Evolutionary conservation across 2,329 filamentous ascomycete species (phyloP), one percentile per base, ranked within the genome.

Genomic region (Exophiala bonariae): DNA sequence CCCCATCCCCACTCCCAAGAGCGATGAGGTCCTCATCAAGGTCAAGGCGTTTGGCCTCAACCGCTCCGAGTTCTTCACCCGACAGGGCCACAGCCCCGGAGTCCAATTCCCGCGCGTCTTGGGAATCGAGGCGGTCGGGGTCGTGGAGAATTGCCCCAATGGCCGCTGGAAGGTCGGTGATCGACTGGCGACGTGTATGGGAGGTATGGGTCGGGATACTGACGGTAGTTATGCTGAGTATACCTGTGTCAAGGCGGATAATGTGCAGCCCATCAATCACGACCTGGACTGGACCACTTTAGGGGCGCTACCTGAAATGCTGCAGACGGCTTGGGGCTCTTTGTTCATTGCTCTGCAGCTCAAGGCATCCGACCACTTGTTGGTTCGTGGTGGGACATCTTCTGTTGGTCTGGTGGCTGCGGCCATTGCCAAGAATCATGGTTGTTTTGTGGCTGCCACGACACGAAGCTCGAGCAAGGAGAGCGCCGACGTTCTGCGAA

Each of bases 211-310:
- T 1, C 57, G 73, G 5, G 58, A 60, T 13, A 73, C 75, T 43
- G 69, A 76, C 51, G 75, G 75, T 7, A 72, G 71, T 0, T 78
- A 77, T 52, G 74, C 73, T 3, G 72, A 78, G 58, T 78, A 74
- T 45, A 69, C 66, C 1, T 71, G 65, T 47, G 72, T 75, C 4
- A 66, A 71, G 0, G 67, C 62, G 2, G 52, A 46, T 9, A 69
- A 76, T 49, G 64, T 72, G 7, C 69, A 70, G 40, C 56, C 53
- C 9, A 18, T 54, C 4, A 56, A 62, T 22, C 66, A 63, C 3
- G 56, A 60, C 8, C 52, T 75, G 4, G 55, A 60, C 0, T 76
- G 74, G 73, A 63, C 67, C 20, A 59, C 65, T 2, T 51, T 78
- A 1, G 75, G 72, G 4, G 73, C 74, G 1, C 60, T 75, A 42